Conservation (phyloP, 73 alveolate species). For the Paramecium octaurelia region DNA sequence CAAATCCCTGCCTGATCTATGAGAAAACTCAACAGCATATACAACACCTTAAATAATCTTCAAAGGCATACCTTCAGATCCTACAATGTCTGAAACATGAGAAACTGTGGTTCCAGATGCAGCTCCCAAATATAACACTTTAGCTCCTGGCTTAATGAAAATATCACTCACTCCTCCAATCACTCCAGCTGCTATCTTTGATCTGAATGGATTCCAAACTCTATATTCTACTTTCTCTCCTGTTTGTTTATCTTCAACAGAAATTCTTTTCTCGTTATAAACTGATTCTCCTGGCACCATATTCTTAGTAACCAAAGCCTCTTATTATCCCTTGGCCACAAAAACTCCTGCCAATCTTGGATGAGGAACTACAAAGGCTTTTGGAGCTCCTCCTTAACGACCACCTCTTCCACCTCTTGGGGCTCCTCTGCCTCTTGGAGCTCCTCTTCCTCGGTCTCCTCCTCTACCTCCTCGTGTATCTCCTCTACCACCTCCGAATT, state of each 20-base stretch:
- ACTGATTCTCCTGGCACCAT: conserved; percentile 97
- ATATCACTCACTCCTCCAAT: conserved; percentile 94
- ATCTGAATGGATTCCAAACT: conserved; percentile 99
- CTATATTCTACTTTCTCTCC: conserved; percentile 96
- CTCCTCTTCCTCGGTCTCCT: conserved; percentile 63
- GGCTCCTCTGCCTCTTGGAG: conserved; percentile 81
- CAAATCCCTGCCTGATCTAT: conserved; percentile 98
- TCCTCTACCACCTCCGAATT: not conserved
- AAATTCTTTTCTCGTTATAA: conserved; percentile 84
- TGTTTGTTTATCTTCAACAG: conserved; percentile 72
- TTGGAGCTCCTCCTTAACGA: conserved; percentile 81
- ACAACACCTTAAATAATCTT: conserved; percentile 68
- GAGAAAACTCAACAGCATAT: conserved; percentile 98
- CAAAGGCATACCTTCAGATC: conserved; percentile 73
- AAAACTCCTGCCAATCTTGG: conserved; percentile 93
- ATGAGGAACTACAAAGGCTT: conserved; percentile 88
- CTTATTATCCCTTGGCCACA: conserved; percentile 88
- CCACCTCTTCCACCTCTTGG: conserved; percentile 76
- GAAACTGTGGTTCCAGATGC: conserved; percentile 99
- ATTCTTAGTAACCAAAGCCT: conserved; percentile 93
- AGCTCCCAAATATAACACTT: conserved; percentile 90
- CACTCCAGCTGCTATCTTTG: conserved; percentile 98
- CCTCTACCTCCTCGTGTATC: conserved; percentile 55
- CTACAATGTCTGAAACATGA: conserved; percentile 99
- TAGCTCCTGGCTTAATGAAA: conserved; percentile 98